phyloP scores from a whole-genome alignment of 352 stramenopile genomes.

The Thalassiosira mediterranea region DNA sequence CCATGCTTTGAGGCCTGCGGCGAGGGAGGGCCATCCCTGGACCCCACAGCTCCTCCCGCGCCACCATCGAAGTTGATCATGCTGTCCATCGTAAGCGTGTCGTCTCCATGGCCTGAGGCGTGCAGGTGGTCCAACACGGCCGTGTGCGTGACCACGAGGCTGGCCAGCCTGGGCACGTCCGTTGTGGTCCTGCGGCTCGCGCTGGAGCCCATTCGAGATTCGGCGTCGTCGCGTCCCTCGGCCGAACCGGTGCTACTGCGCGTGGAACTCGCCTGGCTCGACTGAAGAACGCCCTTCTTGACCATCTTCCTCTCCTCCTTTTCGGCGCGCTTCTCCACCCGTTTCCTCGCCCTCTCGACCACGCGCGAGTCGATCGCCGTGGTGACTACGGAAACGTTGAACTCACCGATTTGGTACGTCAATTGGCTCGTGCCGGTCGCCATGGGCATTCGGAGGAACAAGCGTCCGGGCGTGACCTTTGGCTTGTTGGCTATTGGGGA shows the following conservation, averaged over 20 bases:
- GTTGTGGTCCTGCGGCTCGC: background rate
- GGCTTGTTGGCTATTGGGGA: background rate
- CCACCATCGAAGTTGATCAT: no score
- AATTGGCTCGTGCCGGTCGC: background rate
- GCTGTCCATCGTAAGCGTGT: no score
- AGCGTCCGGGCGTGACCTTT: slow-evolving; percentile 12
- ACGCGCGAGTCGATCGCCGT: slow-evolving; percentile 27
- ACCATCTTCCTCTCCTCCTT: slow-evolving; percentile 6
- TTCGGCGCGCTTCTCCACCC: slow-evolving; percentile 14
- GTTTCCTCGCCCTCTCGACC: slow-evolving; percentile 11
- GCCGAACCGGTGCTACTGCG: background rate
- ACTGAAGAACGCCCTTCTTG: background rate
- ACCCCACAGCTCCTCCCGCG: background rate
- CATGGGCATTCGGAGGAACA: slow-evolving; percentile 38
- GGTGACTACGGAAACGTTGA: slow-evolving; percentile 15
- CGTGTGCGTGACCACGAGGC: background rate
- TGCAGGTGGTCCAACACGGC: background rate
- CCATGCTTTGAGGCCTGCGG: background rate
- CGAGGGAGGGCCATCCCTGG: background rate
- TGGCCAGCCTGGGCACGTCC: background rate
- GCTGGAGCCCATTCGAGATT: background rate
- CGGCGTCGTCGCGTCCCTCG: background rate
- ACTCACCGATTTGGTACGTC: slow-evolving; percentile 29
- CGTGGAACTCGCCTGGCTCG: background rate
- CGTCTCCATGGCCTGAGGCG: no score